Evolutionary conservation across 169 alveolate genomes (phyloP), one percentile per base, ranked within the genome.

Genomic region (Cryptosporidium xiaoi): DNA sequence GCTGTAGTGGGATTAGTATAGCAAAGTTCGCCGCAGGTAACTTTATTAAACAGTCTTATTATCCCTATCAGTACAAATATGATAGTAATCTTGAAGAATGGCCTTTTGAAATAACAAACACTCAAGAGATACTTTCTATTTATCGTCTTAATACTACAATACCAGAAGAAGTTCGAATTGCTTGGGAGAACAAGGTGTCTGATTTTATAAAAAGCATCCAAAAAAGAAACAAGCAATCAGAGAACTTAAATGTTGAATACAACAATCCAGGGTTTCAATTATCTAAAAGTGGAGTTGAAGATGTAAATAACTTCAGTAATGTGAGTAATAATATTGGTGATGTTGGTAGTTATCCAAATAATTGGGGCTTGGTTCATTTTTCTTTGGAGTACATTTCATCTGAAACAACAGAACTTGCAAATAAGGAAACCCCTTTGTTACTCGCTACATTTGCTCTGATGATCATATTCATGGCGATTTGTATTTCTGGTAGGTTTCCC

Each of bases 161-260:
- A 18, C 87, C 87, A 0, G 64, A 62, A n/a, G 87, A 77, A 2
- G 87, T 77, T 20, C 53, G 69, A 48, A 60, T 77, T 44, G 60
- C 87, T 16, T 77, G 87, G 87, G 87, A 77, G 56, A 77, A 77
- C 13, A 77, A 77, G 46, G 87, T 77, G 12, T 34, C 87, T 12
- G 65, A 77, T 13, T 56, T 56, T 24, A 50, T 77, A 5, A 56
- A 77, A 62, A 77, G 64, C 33, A 62, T 62, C 24, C 87, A 62
- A 24, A 77, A 51, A 29, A 68, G 71, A 24, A 77, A 58, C 64
- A 20, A 40, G 27, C 44, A 36, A 16, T 58, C 48, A 16, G 36
- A 62, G 18, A 62, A 62, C n/a, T n/a, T 27, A 20, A 34, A 62
- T 62, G 16, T 20, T 29, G 12, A 18, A 18, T 20, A 27, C 4